A percentile compares a stretch with the other conserved stretches of the same genome.
Conservation (phyloP, 257 asterid species). For the Nicotiana attenuata region DNA sequence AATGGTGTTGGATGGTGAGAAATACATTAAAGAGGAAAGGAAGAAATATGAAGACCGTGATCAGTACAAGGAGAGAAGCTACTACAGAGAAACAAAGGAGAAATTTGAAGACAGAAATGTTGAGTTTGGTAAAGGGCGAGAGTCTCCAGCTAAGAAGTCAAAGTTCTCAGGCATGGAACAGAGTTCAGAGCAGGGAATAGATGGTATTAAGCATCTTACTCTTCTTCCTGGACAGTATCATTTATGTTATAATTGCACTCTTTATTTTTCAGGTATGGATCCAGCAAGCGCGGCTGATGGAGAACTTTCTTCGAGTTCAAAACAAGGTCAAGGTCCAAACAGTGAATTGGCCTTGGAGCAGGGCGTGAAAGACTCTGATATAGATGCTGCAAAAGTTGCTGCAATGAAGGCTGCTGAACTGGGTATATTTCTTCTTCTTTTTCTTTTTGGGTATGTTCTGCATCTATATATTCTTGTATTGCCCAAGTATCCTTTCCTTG, state of each 20-base stretch:
- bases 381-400: conserved; percentile 89
- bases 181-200: conserved; percentile 25
- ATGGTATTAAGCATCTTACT: conserved; percentile 27
- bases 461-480: neutral
- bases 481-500: neutral
- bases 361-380: conserved; percentile 69
- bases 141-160: conserved; percentile 52
- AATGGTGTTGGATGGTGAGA: conserved; percentile 34
- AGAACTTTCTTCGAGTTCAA: conserved; percentile 16
- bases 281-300: conserved; percentile 15
- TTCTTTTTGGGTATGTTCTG: neutral
- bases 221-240: neutral
- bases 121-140: conserved; percentile 34
- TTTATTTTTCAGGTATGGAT: neutral
- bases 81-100: conserved; percentile 28
- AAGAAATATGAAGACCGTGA: conserved; percentile 34
- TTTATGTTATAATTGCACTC: neutral
- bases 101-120: conserved; percentile 28
- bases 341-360: conserved; percentile 46
- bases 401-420: conserved; percentile 97
- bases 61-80: conserved; percentile 29
- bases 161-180: conserved; percentile 35
- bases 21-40: conserved; percentile 37
- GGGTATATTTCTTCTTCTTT: conserved; percentile 31
- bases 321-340: conserved; percentile 19